Percentiles rank a stretch among this genome's conserved stretches.
These are phyloP conservation scores for Neoconidiobolus thromboides DNA, from an alignment of 371 early-diverging fungal species.

Conservation along the genomic window DNA sequence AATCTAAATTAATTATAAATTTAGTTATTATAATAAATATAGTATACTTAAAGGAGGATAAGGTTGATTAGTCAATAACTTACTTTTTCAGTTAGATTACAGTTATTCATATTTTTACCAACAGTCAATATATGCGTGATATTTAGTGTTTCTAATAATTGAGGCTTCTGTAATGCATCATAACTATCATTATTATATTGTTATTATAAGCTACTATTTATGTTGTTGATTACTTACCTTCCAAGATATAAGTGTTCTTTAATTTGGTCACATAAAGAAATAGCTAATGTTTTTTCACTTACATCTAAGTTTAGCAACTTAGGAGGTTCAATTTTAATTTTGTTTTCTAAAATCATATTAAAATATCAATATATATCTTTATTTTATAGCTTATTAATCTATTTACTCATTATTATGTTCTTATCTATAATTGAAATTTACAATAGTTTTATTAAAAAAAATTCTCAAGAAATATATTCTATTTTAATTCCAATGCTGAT, in stretches of 20 bases:
- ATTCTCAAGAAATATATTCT: too few species aligned
- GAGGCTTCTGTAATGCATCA: constrained; percentile 1
- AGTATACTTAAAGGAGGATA: background rate
- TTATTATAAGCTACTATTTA: background rate
- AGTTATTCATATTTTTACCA: constrained; percentile 1
- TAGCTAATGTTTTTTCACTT: background rate
- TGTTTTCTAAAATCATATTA: too few species aligned
- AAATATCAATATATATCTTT: too few species aligned
- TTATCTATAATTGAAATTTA: too few species aligned
- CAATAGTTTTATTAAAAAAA: too few species aligned
- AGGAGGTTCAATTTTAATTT: background rate
- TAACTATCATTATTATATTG: background rate
- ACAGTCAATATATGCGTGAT: constrained; percentile 2
- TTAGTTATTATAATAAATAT: background rate
- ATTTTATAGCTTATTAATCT: too few species aligned
- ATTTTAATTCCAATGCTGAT: too few species aligned
- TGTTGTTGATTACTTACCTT: background rate
- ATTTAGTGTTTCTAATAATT: background rate
- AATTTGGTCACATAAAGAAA: constrained; percentile 1
- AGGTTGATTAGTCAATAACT: background rate
- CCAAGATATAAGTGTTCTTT: background rate
- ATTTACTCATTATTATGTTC: too few species aligned
- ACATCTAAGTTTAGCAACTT: constrained; percentile 4
- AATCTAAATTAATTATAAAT: background rate
- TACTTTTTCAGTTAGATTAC: background rate